phyloP scores from a whole-genome alignment of 176 grass and related monocot species.

The Musa beccarii region DNA sequence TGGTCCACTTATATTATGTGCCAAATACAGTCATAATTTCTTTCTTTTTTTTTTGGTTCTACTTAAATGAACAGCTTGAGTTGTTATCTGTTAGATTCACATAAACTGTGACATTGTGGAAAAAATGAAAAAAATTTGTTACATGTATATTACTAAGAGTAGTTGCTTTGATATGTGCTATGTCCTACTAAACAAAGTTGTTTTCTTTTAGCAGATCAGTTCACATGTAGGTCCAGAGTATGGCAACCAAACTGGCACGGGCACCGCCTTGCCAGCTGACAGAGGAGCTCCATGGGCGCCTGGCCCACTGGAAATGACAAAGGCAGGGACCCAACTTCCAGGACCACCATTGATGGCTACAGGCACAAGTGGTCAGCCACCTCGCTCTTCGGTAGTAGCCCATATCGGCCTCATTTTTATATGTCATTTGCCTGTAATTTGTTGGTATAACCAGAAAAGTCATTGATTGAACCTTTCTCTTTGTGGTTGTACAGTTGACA shows the following conservation, averaged over 20 bases:
- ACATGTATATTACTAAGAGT: too few species aligned
- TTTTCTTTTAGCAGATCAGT: constrained; percentile 9
- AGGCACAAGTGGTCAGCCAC: constrained; percentile 40
- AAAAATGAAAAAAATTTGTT: background rate
- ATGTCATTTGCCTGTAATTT: background rate
- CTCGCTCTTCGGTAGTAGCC: constrained; percentile 23
- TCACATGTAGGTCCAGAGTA: constrained; percentile 47
- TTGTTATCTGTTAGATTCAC: background rate
- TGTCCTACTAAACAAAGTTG: constrained; percentile 19
- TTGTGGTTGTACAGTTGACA: constrained; percentile 52
- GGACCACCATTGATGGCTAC: constrained; percentile 48
- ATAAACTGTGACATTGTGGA: background rate
- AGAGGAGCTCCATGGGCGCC: constrained; percentile 60
- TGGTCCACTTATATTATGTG: background rate
- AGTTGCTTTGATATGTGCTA: too few species aligned
- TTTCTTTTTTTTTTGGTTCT: background rate
- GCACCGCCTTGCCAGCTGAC: constrained; percentile 44
- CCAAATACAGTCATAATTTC: background rate
- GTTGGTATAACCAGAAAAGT: background rate
- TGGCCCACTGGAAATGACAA: constrained; percentile 33
- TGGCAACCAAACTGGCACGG: constrained; percentile 34
- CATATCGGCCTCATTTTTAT: background rate
- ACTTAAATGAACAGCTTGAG: background rate
- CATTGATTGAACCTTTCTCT: background rate
- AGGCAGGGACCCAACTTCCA: constrained; percentile 36